Base-by-base conservation (phyloP, 768 basidiomycete species). In the Suillus spraguei region DNA sequence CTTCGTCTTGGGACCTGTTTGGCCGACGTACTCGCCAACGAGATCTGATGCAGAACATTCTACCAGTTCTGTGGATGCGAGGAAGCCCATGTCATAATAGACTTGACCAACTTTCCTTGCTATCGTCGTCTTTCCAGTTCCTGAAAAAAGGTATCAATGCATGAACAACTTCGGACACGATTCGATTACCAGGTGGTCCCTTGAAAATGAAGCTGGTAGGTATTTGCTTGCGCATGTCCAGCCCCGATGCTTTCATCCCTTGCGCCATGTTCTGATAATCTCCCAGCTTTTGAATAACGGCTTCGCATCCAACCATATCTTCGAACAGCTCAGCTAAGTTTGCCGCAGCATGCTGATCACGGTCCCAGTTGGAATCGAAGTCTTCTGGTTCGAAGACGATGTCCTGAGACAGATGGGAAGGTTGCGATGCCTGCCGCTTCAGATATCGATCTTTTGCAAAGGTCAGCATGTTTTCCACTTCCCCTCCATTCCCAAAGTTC, bases 11-110 rank as follows among this genome's bases (percentile, higher is more conserved):
- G 88, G 88, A 1, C 89, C 90, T 1, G 89, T 90, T 0, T 90
- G 88, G 5, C 89, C 89, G 14, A 90, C 83, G 58, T 85, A 90
- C 68, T 89, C 79, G 3, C 85, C 90, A 3, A 90, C 84, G 36
- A 91, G 79, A 66, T 91, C 90, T 1, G 88, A 82, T 0, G 87
- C 88, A 0, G 89, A 89, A 70, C 87, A 87, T 68, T 91, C 89
- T 8, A 83, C 69, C 46, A 91, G 87, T 22, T 87, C 81, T 1
- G 68, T 38, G 4, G 77, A 79, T 32, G 79, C 72, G 9, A 87
- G 71, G 64, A 87, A 78, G 0, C 87, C 86, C 85, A 87, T 87
- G 64, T 88, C 83, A 61, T 80, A 87, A 67, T 83, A 88, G 14
- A 88, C 83, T 64, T 87, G 79, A 0, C 87, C 87, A 66, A 88